These are phyloP conservation scores for Geranium rotundifolium DNA, from an alignment of 345 rosid genomes.

Conservation along the genomic window DNA sequence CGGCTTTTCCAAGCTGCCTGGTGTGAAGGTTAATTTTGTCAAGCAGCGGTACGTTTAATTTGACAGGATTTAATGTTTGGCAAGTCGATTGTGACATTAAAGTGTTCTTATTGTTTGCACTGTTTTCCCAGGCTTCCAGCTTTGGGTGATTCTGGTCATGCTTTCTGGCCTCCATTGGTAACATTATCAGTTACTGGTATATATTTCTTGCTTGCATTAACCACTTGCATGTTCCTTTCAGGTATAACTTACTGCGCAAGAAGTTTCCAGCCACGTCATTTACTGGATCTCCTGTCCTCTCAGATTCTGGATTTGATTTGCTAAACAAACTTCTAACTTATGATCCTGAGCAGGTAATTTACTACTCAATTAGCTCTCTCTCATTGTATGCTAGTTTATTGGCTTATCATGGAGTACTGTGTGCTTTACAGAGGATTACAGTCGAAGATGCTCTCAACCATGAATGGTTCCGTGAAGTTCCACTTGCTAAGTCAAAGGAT, in stretches of 20 bases:
- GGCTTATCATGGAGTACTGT: constrained; percentile 6
- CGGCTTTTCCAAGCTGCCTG: constrained; percentile 86
- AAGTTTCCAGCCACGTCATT: constrained; percentile 93
- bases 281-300: constrained; percentile 93
- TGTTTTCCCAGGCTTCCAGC: constrained; percentile 72
- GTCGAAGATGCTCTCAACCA: constrained; percentile 91
- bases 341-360: constrained; percentile 78
- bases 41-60: constrained; percentile 63
- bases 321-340: constrained; percentile 86
- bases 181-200: background rate
- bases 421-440: constrained; percentile 66
- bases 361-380: background rate
- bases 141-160: constrained; percentile 76
- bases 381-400: background rate
- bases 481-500: constrained; percentile 97
- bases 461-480: constrained; percentile 97
- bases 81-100: constrained; percentile 13
- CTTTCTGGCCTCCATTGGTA: constrained; percentile 39
- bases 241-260: constrained; percentile 91
- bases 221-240: constrained; percentile 13
- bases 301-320: constrained; percentile 97
- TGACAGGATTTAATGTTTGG: background rate
- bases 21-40: constrained; percentile 94
- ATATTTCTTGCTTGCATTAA: background rate
- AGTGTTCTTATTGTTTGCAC: background rate